Conservation (phyloP, 768 basidiomycete genomes). For the Tephrocybe rancida region DNA sequence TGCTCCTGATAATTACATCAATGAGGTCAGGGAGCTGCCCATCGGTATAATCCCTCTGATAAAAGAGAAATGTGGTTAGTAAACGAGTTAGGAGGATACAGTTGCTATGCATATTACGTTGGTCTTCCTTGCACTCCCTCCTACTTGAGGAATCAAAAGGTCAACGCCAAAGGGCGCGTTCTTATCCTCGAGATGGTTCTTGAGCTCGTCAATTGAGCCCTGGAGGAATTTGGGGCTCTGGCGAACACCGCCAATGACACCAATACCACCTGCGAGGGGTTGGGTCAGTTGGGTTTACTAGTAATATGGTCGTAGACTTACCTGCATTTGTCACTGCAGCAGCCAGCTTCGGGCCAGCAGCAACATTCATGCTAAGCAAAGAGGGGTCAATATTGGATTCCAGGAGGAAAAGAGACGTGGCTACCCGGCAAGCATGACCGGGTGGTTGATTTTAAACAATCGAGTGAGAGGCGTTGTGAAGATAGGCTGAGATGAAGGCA, state of each 20-base stretch:
- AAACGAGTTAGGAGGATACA: neutral
- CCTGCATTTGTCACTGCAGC: slow-evolving; percentile 93
- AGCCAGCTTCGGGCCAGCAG: slow-evolving; percentile 82
- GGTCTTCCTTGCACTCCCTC: slow-evolving; percentile 82
- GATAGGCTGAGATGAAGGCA: slow-evolving; percentile 67
- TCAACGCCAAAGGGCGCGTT: slow-evolving; percentile 83
- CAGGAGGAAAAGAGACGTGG: slow-evolving; percentile 11
- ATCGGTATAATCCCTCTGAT: slow-evolving; percentile 64
- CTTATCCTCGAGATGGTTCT: slow-evolving; percentile 72
- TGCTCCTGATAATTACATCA: slow-evolving; percentile 75
- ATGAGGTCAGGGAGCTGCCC: slow-evolving; percentile 78
- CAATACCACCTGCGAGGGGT: slow-evolving; percentile 59
- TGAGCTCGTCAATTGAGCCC: slow-evolving; percentile 70
- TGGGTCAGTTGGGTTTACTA: neutral
- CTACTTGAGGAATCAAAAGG: slow-evolving; percentile 80
- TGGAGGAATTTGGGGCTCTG: slow-evolving; percentile 75
- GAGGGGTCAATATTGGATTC: neutral
- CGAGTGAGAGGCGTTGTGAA: slow-evolving; percentile 76
- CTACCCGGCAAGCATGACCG: slow-evolving; percentile 80
- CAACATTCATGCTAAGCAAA: slow-evolving; percentile 73
- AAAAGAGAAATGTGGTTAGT: neutral
- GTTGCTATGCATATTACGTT: slow-evolving; percentile 44
- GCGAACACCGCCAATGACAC: slow-evolving; percentile 84
- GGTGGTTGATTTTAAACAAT: slow-evolving; percentile 79
- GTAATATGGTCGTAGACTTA: slow-evolving; percentile 16